Evolutionary conservation across 139 green algal genomes (phyloP).

Genomic region (Chlamydomonas incerta): DNA sequence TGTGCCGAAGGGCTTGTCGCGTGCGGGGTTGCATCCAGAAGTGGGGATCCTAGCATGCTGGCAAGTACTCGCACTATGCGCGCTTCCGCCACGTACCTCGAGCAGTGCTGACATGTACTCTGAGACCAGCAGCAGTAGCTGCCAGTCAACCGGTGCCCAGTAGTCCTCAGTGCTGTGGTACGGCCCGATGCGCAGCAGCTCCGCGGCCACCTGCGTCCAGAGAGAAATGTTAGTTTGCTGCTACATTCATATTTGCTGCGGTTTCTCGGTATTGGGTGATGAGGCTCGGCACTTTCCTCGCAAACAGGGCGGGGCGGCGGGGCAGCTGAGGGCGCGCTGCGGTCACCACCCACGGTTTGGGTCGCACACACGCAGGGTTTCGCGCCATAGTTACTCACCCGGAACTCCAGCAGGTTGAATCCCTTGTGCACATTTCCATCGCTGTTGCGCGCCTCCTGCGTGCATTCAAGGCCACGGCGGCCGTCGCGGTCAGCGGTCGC

Average conservation of each 20-base stretch:
- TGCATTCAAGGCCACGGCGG: too few relatives aligned
- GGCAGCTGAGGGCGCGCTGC: too few relatives aligned
- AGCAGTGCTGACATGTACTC: constrained; percentile 36
- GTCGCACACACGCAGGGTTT: too few relatives aligned
- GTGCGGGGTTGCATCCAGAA: neutral
- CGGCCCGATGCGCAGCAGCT: constrained; percentile 23
- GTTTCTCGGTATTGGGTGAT: too few relatives aligned
- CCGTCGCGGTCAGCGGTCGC: too few relatives aligned
- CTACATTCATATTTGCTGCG: too few relatives aligned
- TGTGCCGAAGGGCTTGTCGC: neutral
- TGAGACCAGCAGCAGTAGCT: constrained; percentile 36
- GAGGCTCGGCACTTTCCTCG: too few relatives aligned
- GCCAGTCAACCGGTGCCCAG: constrained; percentile 35
- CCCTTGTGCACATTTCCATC: neutral
- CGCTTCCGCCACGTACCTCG: neutral
- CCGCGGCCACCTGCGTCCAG: constrained; percentile 30
- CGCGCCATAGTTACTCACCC: neutral
- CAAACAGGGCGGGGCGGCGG: too few relatives aligned
- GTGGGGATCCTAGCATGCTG: neutral
- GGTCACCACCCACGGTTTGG: too few relatives aligned
- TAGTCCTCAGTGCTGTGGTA: constrained; percentile 24
- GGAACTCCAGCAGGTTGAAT: neutral
- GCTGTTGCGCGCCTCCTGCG: neutral
- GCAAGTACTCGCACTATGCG: too few relatives aligned
- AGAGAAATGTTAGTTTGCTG: too few relatives aligned